These are phyloP conservation scores for Solanum medicagineum DNA, from an alignment of 257 asterid species.

Conservation along the genomic window DNA sequence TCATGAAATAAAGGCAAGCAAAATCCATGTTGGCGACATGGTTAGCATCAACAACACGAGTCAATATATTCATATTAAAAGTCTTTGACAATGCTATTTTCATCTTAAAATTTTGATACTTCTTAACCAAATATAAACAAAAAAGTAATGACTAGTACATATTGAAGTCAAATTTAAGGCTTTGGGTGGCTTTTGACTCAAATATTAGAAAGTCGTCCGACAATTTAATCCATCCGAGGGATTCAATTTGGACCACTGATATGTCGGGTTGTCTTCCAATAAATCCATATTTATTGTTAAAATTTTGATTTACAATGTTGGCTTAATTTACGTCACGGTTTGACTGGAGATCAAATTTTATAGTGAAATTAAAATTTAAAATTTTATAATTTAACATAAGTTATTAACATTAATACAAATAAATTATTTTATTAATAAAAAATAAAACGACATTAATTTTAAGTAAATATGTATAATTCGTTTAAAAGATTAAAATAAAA, in stretches of 20 bases:
- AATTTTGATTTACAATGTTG: background rate
- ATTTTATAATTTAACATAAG: background rate
- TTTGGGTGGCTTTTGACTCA: background rate
- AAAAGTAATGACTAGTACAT: too few relatives aligned
- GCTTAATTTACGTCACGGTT: background rate
- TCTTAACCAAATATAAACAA: background rate
- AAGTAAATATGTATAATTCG: background rate
- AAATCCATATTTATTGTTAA: background rate
- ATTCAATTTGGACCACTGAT: background rate
- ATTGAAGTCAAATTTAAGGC: background rate
- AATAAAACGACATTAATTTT: too few relatives aligned
- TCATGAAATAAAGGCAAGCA: background rate
- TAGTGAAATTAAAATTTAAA: background rate
- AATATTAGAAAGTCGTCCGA: background rate
- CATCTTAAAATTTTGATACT: background rate
- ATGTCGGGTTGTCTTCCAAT: background rate
- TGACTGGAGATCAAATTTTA: background rate
- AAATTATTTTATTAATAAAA: too few relatives aligned
- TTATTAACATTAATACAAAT: background rate
- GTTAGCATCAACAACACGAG: background rate
- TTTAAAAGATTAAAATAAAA: background rate
- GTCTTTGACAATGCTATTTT: background rate
- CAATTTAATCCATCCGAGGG: background rate
- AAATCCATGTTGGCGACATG: background rate
- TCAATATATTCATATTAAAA: background rate